Evolutionary conservation across 2,329 filamentous ascomycete species (phyloP).

Genomic region (Ophiostoma ulmi): DNA sequence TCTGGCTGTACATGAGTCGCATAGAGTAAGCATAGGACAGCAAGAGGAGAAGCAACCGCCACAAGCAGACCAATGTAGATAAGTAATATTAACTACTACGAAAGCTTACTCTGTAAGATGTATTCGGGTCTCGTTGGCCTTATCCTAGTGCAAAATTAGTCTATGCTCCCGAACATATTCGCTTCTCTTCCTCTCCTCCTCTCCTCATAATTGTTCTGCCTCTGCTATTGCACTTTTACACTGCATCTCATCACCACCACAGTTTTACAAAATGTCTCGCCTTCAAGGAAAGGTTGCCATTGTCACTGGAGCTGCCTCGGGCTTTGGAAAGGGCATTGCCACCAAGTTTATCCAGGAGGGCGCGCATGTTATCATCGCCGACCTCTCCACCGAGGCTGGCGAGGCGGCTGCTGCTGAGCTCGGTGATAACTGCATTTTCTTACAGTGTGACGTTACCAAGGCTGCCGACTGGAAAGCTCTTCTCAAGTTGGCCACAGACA

Average conservation of each 20-base stretch:
- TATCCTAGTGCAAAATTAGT: neutral
- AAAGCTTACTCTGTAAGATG: neutral
- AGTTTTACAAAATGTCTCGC: slow-evolving; percentile 30
- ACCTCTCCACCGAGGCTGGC: slow-evolving; percentile 46
- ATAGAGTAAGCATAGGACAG: neutral
- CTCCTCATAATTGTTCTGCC: neutral
- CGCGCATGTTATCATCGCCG: slow-evolving; percentile 35
- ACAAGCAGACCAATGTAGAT: neutral
- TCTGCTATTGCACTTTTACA: neutral
- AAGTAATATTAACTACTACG: neutral
- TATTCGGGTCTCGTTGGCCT: neutral
- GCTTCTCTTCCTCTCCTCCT: neutral
- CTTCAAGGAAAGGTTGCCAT: slow-evolving; percentile 53
- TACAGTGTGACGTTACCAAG: slow-evolving; percentile 47
- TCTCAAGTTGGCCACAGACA: slow-evolving; percentile 42
- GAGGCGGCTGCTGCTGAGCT: slow-evolving; percentile 41
- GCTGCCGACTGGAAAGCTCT: slow-evolving; percentile 49
- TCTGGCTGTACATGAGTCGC: neutral
- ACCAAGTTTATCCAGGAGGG: slow-evolving; percentile 33
- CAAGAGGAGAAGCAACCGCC: neutral
- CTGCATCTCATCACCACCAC: neutral
- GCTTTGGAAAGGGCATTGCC: slow-evolving; percentile 54
- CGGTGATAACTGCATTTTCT: slow-evolving; percentile 38
- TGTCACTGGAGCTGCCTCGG: slow-evolving; percentile 51
- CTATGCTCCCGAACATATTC: neutral